Evolutionary conservation across 306 rosid species (phyloP), one percentile per base, ranked within the genome.

Genomic region (Canavalia ensiformis): DNA sequence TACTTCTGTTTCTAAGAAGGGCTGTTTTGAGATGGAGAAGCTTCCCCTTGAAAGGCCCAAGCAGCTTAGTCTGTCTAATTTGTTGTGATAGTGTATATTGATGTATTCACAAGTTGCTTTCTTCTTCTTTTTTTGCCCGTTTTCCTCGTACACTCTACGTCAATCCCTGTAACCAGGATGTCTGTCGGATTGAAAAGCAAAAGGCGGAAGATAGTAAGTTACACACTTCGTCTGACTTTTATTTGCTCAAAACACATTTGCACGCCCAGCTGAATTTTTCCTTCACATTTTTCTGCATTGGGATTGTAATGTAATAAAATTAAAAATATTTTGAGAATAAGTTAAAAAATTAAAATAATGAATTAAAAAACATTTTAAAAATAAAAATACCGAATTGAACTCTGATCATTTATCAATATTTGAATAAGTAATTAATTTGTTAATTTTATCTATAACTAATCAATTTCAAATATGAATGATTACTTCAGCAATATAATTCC

Each of bases 41-140:
- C 94, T 91, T 75, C 89, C 94, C 49, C 88, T 83, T 62, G 94
- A 83, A 87, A 84, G 82, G 80, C 90, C 87, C 62, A 67, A 28
- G 28, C 52, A 67, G 18, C 45, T 64, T 77, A 55, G 18, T 42
- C 28, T 46, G 73, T 80, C 63, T 12, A 72, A 30, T 41, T n/a
- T 54, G 57, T 46, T 56, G 12, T 84, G 56, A 76, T 54, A 64
- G 84, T 80, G 52, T 73, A 35, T 63, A 54, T 68, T 73, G 37
- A 33, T 63, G 69, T 88, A 65, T 84, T 83, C 70, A 73, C 56
- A 77, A 84, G 75, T 54, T 82, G 60, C 64, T 76, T 73, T 57
- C 35, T 73, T 67, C 72, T 49, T 57, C 28, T 13, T 60, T 45
- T 31, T 13, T 65, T 2, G 8, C 13, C 0, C 3, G 1, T 60